Evolutionary conservation across 2,329 filamentous ascomycete species (phyloP), one percentile per base, ranked within the genome.

Genomic region (Clarireedia monteithiana): DNA sequence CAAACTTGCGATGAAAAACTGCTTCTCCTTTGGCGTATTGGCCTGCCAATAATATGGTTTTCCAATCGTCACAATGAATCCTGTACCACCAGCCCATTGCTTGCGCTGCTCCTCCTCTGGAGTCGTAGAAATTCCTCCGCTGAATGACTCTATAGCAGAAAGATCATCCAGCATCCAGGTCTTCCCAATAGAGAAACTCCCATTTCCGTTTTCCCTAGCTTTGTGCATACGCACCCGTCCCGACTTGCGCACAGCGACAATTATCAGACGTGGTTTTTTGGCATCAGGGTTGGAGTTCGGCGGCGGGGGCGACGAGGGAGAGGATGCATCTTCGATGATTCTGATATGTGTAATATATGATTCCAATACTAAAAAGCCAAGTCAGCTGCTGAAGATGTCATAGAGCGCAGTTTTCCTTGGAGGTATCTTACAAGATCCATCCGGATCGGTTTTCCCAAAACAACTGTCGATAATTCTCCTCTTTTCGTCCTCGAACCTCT

Each of bases 1-100:
- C 64, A 97, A 74, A 71, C 91, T 96, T 36, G 89, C 91, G 66
- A 99, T 94, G 72, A 99, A 99, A 74, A 97, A 97, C 69, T 96
- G 92, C 77, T 96, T 97, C 73, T 99, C 94, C 74, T 96, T 96
- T 53, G 89, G 81, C 0, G 89, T 94, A 62, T 90, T 85, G 36
- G 94, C 91, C 71, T 95, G 84, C 94, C 94, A 99, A 71, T 94
- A 99, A 73, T 99, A 99, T 0, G 91, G 88, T 71, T 99, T 99
- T 26, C 88, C 86, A 27, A 99, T 81, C 1, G 86, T 94, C 50
- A 97, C 89, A 26, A 87, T 77, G 68, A 99, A 97, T 15, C 94
- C 94, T 46, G 84, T 83, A 56, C 86, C 85, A 52, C 87, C 85
- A 23, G 90, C 92, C 88, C 89, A 95, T 68, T 86, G 72, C 64